Evolutionary conservation across 2,329 filamentous ascomycete genomes (phyloP), one percentile per base, ranked within the genome.

Genomic region (Fusarium sp.): DNA sequence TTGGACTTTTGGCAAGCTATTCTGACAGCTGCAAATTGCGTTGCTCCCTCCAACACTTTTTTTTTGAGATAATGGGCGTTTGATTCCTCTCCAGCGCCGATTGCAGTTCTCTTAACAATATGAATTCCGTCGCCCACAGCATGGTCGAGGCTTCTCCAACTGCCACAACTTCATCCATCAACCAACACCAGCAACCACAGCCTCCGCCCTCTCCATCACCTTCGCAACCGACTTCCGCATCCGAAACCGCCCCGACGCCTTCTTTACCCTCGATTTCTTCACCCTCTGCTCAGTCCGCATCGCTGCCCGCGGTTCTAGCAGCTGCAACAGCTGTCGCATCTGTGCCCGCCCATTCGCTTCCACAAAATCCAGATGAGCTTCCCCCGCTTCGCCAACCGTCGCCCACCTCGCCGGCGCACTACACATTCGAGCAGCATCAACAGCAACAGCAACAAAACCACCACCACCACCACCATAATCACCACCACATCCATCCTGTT

Each of bases 71-170:
- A 70, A 75, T 75, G 73, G 68, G 65, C 57, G 59, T 74, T 73
- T 75, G 70, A 75, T 57, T 58, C 58, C 41, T 63, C 51, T 37
- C 41, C 49, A 59, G 46, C 62, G 58, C 62, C 64, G 62, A 44
- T 57, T 54, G 31, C 34, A 68, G 43, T 46, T 58, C 62, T 48
- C 58, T 56, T 58, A 30, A 56, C 61, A 74, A 74, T 67, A 82
- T 82, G 81, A 81, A 81, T 74, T 77, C 80, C 54, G 65, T 67
- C 72, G 75, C 78, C 56, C 80, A 80, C 45, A 80, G 75, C 70
- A 74, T 82, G 68, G 73, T 75, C 58, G 79, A 81, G 63, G 66
- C 73, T 65, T 65, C 66, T 63, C 64, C 69, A 67, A 63, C 56
- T 63, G 30, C 69, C 28, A 34, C 48, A 48, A 56, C 63, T 58